phyloP scores from a whole-genome alignment of 164 flowering plant genomes.

The Liriodendron chinense region DNA sequence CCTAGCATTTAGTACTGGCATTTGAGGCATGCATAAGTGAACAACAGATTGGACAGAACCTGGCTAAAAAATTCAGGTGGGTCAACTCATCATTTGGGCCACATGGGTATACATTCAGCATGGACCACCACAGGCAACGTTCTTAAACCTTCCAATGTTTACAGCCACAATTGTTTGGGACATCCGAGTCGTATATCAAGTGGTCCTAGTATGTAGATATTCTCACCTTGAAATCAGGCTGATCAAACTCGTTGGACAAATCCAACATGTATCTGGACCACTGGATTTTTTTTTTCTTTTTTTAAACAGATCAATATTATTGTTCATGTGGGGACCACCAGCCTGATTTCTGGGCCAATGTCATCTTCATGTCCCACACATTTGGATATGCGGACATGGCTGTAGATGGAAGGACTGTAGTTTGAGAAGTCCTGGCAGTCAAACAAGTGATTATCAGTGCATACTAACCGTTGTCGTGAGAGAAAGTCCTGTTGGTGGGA shows the following conservation, averaged over 20 bases:
- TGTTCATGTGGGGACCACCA: not conserved
- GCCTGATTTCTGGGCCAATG: not conserved
- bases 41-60: not conserved
- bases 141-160: not conserved
- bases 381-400: not conserved
- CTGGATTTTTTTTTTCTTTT: not conserved
- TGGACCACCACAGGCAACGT: not conserved
- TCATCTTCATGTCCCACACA: not conserved
- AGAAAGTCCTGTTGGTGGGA: conserved; percentile 57
- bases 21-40: not conserved
- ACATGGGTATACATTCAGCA: not conserved
- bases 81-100: not conserved
- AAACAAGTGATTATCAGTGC: not conserved
- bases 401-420: not conserved
- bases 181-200: not conserved
- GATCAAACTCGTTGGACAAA: no score
- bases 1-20: not conserved
- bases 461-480: conserved; percentile 62
- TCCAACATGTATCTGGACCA: no score
- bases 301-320: not conserved
- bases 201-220: no score
- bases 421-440: not conserved
- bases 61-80: not conserved
- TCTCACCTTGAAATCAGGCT: no score
- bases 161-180: not conserved